Evolutionary conservation across 257 asterid genomes (phyloP).

Genomic region (Orobanche coerulescens): DNA sequence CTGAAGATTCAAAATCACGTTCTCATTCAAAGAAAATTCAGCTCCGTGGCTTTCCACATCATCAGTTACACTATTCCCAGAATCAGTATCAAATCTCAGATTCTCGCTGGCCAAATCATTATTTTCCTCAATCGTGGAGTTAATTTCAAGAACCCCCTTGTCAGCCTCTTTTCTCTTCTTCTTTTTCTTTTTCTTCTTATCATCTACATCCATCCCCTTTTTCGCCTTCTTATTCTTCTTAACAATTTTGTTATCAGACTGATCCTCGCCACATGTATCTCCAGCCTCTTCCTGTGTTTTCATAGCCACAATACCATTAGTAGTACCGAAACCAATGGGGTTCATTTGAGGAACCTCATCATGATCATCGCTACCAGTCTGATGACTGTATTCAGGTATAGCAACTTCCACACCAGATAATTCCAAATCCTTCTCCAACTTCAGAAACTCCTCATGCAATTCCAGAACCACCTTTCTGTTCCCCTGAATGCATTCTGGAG

Average conservation of each 20-base stretch:
- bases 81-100: constrained; percentile 7
- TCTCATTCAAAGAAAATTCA: constrained; percentile 32
- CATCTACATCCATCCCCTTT: constrained; percentile 34
- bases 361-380: constrained; percentile 10
- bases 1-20: constrained; percentile 73
- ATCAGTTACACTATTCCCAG: constrained; percentile 20
- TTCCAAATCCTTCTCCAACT: constrained; percentile 69
- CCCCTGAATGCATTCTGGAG: constrained; percentile 59
- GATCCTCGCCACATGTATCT: constrained; percentile 21
- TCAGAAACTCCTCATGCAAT: constrained; percentile 66
- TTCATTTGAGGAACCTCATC: constrained; percentile 64
- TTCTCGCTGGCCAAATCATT: constrained; percentile 17
- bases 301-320: constrained; percentile 25
- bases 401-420: constrained; percentile 45
- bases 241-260: constrained; percentile 12
- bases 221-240: constrained; percentile 53
- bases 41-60: constrained; percentile 29
- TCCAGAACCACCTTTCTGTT: constrained; percentile 70
- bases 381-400: constrained; percentile 36
- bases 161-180: constrained; percentile 30
- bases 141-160: constrained; percentile 21
- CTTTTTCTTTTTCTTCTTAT: constrained; percentile 36
- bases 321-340: constrained; percentile 31
- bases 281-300: constrained; percentile 23
- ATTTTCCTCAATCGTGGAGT: constrained; percentile 23